Evolutionary conservation across 75 land plant species (phyloP).

Genomic region (Pinus taeda): DNA sequence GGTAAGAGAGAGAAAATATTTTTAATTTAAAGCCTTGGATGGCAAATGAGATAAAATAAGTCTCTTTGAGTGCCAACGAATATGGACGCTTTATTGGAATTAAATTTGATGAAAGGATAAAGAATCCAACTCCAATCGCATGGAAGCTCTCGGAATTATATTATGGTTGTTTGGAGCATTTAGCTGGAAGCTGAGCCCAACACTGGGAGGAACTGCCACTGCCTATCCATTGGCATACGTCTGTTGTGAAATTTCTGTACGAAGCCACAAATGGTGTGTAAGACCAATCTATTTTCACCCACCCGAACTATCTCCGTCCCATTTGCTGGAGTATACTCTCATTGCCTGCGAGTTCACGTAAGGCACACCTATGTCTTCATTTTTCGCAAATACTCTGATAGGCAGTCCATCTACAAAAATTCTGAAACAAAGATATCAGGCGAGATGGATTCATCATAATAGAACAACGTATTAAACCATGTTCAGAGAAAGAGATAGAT

Average conservation of each 20-base stretch:
- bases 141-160: no score
- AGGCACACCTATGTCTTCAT: constrained; percentile 27
- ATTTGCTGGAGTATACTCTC: constrained; percentile 28
- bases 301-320: neutral
- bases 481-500: neutral
- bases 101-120: no score
- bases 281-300: neutral
- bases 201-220: neutral
- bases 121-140: no score
- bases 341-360: constrained; percentile 25
- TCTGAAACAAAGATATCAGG: constrained; percentile 4
- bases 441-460: no score
- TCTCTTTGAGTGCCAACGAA: no score
- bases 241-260: constrained; percentile 7
- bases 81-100: no score
- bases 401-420: constrained; percentile 6
- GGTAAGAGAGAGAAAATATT: no score
- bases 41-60: no score
- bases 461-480: no score
- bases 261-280: constrained; percentile 20
- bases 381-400: constrained; percentile 22
- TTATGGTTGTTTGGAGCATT: no score
- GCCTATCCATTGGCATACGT: constrained; percentile 12
- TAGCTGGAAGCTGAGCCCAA: neutral
- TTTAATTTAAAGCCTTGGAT: no score